A percentile compares a stretch with the other conserved stretches of the same genome.
Evolutionary conservation across 805 yeast species (phyloP).

Genomic region (Yarrowia divulgata): DNA sequence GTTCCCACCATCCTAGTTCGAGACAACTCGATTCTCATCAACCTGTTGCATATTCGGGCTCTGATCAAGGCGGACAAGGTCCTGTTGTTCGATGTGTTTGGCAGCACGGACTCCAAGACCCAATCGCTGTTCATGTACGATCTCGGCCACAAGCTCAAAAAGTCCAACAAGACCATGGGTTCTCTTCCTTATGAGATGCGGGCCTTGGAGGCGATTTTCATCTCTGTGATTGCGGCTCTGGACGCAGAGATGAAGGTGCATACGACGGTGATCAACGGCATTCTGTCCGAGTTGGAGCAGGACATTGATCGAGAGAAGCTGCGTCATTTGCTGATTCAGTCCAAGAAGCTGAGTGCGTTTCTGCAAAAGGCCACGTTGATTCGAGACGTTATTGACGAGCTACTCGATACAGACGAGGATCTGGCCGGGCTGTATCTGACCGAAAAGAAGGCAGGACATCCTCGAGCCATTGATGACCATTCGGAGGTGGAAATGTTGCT

Average conservation of each 20-base stretch:
- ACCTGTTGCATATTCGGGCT: slow-evolving; percentile 87
- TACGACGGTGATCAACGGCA: slow-evolving; percentile 73
- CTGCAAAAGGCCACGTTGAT: slow-evolving; percentile 83
- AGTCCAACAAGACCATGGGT: slow-evolving; percentile 49
- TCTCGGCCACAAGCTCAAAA: slow-evolving; percentile 69
- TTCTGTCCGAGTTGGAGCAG: slow-evolving; percentile 78
- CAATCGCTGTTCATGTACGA: slow-evolving; percentile 83
- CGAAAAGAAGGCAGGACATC: slow-evolving; percentile 53
- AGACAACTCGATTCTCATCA: slow-evolving; percentile 76
- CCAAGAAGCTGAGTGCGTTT: slow-evolving; percentile 83
- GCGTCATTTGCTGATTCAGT: slow-evolving; percentile 78
- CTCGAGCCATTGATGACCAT: slow-evolving; percentile 51
- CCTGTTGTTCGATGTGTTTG: slow-evolving; percentile 80
- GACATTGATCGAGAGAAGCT: slow-evolving; percentile 81
- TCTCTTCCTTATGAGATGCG: slow-evolving; percentile 85
- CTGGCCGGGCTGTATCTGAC: slow-evolving; percentile 79
- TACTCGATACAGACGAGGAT: slow-evolving; percentile 87
- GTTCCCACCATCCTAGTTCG: slow-evolving; percentile 90
- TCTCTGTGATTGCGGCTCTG: slow-evolving; percentile 77
- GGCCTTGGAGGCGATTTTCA: slow-evolving; percentile 86
- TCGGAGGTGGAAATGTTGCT: slow-evolving; percentile 86
- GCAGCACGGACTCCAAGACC: slow-evolving; percentile 64
- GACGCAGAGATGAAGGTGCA: slow-evolving; percentile 89
- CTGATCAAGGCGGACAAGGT: slow-evolving; percentile 81
- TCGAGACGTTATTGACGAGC: slow-evolving; percentile 82